Evolutionary conservation across 805 yeast genomes (phyloP).

Genomic region (Novakomyces olei): DNA sequence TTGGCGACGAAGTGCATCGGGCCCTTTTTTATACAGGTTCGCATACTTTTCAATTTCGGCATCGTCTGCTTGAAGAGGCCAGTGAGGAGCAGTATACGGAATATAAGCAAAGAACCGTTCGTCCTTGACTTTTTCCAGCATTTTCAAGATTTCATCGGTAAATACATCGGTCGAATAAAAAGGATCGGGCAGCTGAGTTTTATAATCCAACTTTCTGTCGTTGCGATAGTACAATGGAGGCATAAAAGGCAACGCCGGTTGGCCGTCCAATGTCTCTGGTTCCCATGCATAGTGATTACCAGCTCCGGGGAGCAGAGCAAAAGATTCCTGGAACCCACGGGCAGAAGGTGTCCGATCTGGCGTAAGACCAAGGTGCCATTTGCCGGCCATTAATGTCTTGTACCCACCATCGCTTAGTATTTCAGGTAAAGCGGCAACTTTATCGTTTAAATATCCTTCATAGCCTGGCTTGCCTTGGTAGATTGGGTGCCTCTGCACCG

Average conservation of each 20-base stretch:
- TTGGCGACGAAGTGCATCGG: neutral
- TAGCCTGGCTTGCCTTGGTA: conserved; percentile 30
- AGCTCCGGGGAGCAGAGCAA: conserved; percentile 31
- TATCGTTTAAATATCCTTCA: conserved; percentile 30
- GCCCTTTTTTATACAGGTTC: neutral
- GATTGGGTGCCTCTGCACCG: conserved; percentile 16
- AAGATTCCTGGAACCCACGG: conserved; percentile 30
- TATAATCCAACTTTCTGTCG: neutral
- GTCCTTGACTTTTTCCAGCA: no score
- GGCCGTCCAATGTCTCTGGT: conserved; percentile 23
- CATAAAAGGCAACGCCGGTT: conserved; percentile 17
- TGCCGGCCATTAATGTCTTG: conserved; percentile 31
- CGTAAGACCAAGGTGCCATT: conserved; percentile 36
- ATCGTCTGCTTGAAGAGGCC: conserved; percentile 42
- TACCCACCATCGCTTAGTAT: conserved; percentile 28
- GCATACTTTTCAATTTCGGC: conserved; percentile 25
- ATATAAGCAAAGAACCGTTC: conserved; percentile 27
- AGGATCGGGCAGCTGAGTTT: neutral
- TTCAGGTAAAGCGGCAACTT: conserved; percentile 33
- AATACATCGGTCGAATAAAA: neutral
- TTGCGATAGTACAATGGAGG: neutral
- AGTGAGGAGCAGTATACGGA: conserved; percentile 44
- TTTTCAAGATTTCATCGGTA: no score
- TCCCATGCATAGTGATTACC: conserved; percentile 33
- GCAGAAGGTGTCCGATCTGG: conserved; percentile 27